Evolutionary conservation across 225 moss, liverwort and hornwort species (phyloP).

Genomic region (Lunularia cruciata): DNA sequence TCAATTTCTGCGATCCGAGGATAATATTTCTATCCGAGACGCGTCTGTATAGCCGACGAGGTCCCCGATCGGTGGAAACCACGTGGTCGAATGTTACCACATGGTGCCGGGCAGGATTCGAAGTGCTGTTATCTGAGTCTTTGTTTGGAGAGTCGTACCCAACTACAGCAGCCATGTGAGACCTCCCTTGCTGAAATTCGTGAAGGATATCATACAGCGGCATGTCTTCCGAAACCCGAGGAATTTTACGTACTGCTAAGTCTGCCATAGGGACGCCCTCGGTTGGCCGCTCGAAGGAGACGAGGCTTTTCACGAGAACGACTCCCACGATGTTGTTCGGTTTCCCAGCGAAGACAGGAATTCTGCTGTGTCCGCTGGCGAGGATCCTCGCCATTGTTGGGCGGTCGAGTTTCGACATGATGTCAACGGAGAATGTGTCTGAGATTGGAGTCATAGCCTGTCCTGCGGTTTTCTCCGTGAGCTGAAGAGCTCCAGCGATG

Average conservation of each 20-base stretch:
- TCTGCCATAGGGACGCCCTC: conserved; percentile 10
- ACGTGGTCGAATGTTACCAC: conserved; percentile 25
- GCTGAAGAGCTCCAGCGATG: conserved; percentile 72
- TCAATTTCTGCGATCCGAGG: background rate
- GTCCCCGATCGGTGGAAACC: background rate
- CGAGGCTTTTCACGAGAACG: conserved; percentile 54
- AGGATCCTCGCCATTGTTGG: conserved; percentile 53
- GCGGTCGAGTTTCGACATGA: conserved; percentile 62
- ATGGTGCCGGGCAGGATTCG: conserved; percentile 13
- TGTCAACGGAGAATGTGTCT: conserved; percentile 57
- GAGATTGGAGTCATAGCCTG: conserved; percentile 72
- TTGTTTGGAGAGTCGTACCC: conserved; percentile 26
- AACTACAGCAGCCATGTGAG: conserved; percentile 82
- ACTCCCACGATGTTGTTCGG: conserved; percentile 67
- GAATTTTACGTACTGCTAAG: conserved; percentile 27
- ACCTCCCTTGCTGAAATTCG: conserved; percentile 72
- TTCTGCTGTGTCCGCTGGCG: conserved; percentile 70
- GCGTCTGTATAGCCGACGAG: background rate
- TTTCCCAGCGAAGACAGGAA: conserved; percentile 63
- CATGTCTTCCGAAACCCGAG: conserved; percentile 51
- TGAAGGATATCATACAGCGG: conserved; percentile 78
- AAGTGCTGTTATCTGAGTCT: background rate
- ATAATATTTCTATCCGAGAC: background rate
- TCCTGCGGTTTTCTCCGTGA: conserved; percentile 63
- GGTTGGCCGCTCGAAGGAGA: conserved; percentile 9